Base-by-base conservation (phyloP, 1,139 yeast species). In the Yamadazyma dendronema region DNA sequence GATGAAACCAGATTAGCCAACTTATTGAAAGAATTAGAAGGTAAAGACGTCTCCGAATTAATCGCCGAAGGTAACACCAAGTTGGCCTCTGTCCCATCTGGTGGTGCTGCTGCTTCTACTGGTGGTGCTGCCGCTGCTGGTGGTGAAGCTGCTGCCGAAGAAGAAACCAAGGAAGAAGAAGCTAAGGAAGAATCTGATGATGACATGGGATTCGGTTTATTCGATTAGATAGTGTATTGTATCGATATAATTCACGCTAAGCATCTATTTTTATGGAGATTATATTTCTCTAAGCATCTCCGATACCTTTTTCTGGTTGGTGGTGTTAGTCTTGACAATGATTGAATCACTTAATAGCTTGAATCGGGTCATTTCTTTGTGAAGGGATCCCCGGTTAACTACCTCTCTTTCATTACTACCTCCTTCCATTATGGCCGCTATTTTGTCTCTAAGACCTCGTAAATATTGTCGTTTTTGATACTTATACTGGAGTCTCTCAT, bases 191-290 rank as follows among this genome's bases (percentile, higher is more conserved):
- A 59, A 63, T 67, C 74, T 50, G 89, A 81, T 65, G 84, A 76
- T 60, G 92, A 82, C 70, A 83, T 84, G 90, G 92, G 90, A 58
- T 81, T 84, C 84, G 92, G 92, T 76, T 79, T 84, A 72, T 84
- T 84, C 80, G 94, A 84, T 74, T 84, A 84, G 72, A 37, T 40
- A 31, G 29, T 32, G 34, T 31, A 31, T 57, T 43, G 38, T 30
- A 26, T n/a, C n/a, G n/a, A n/a, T n/a, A n/a, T 17, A n/a, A 24
- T 8, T 24, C 12, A 24, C 8, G 6, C 12, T 24, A 11, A 9
- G 27, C 13, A 24, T 11, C 13, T 12, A 24, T 7, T 24, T 7
- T 12, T 27, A 17, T 27, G 24, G 24, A 19, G 17, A 7, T 10
- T 17, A 40, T 12, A 35, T 13, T 23, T 37, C 38, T 29, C 33